Base-by-base conservation (phyloP, 345 rosid species). In the Physaria fendleri region DNA sequence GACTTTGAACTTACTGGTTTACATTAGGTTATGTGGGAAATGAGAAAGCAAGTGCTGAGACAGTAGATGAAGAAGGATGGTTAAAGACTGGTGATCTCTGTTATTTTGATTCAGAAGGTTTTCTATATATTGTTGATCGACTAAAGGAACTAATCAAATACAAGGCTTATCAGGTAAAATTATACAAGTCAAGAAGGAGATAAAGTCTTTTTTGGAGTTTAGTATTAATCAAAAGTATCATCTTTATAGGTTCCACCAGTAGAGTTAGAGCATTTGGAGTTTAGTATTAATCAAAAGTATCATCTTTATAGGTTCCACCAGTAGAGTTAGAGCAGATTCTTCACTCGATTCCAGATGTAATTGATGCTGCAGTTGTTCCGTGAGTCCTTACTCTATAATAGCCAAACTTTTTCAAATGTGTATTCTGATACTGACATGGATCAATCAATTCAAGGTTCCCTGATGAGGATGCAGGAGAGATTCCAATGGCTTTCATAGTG, bases 401-500 rank as follows among this genome's bases (percentile, higher is more conserved):
- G n/a, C n/a, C n/a, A n/a, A 32, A 32, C 37, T 32, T 11, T 0
- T 11, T 32, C 4, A 32, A 32, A 32, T 11, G 13, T 32, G 13
- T 32, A 1, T 32, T 32, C 2, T 10, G 37, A 32, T 32, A 53
- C 50, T 6, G 32, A 43, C 12, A 52, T 61, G 28, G 16, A 33
- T 61, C 24, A 14, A 14, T 29, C 50, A 22, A 45, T 54, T 41
- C 49, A 79, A 93, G 97, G 68, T 88, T 81, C 37, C 95, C 99
- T 9, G 99, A 93, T 64, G 94, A 85, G 82, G 97, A 83, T 63
- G 91, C 95, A 43, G 97, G 97, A 6, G 75, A 93, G 75, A 85
- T 93, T 54, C 99, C 99, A 16, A 93, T 93, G 95, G 97, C 94
- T n/a, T 89, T 66, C 69, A 75, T 93, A 53, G 99, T 93, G 76